Evolutionary conservation across 148 eudicot species (phyloP).

Genomic region (Cornus florida): DNA sequence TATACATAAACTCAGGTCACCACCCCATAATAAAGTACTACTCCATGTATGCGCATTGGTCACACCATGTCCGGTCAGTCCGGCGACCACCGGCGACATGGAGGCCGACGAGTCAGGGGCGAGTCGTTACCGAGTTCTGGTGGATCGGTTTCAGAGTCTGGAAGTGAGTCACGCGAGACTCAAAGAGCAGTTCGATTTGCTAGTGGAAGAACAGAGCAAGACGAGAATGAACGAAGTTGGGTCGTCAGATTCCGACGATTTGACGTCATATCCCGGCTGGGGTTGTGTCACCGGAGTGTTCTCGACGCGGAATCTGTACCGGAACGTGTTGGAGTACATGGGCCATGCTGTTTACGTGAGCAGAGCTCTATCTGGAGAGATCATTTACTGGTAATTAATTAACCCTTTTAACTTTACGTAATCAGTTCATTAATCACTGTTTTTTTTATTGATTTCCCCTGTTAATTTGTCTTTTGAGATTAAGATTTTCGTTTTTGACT

Average conservation of each 20-base stretch:
- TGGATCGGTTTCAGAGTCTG: conserved; percentile 42
- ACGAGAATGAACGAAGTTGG: conserved; percentile 4
- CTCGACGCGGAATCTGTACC: conserved; percentile 24
- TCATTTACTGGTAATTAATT: conserved; percentile 51
- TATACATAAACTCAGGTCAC: neutral
- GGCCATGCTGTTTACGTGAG: conserved; percentile 61
- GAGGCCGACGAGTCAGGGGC: conserved; percentile 18
- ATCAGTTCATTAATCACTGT: neutral
- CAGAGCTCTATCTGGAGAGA: conserved; percentile 37
- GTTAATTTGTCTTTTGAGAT: too few species aligned
- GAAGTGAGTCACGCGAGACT: conserved; percentile 51
- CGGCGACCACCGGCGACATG: conserved; percentile 18
- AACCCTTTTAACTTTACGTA: neutral
- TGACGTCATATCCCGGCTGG: conserved; percentile 24
- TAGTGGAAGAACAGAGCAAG: conserved; percentile 26
- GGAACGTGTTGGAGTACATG: conserved; percentile 45
- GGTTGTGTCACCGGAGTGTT: conserved; percentile 29
- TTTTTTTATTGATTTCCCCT: too few species aligned
- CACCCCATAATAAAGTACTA: neutral
- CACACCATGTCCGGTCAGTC: too few species aligned
- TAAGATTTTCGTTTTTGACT: too few species aligned
- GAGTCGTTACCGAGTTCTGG: conserved; percentile 21
- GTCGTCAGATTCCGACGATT: conserved; percentile 16
- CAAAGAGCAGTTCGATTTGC: conserved; percentile 35
- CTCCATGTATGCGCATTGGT: too few species aligned